A percentile compares a stretch with the other conserved stretches of the same genome.
Conservation (phyloP, 495 filamentous ascomycete genomes). For the Geopyxis carbonaria region DNA sequence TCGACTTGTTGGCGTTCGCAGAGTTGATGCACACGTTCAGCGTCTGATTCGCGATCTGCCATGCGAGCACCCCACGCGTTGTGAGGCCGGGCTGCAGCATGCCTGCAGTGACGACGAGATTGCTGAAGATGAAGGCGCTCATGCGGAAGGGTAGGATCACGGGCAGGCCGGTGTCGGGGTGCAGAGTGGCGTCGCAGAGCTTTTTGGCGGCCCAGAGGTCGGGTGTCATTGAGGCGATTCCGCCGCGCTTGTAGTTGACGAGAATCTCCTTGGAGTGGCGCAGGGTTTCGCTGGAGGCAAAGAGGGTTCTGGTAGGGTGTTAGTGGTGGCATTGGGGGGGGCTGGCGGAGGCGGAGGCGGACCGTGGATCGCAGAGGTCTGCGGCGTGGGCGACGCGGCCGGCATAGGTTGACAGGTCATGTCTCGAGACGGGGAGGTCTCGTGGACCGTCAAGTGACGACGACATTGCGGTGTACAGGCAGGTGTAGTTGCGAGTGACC, state of each 20-base stretch:
- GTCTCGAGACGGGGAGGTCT: slow-evolving; percentile 74
- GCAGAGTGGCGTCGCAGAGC: slow-evolving; percentile 84
- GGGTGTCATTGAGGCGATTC: slow-evolving; percentile 61
- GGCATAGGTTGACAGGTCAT: slow-evolving; percentile 86
- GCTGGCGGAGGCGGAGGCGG: slow-evolving; percentile 17
- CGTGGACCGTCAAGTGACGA: slow-evolving; percentile 72
- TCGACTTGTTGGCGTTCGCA: slow-evolving; percentile 93
- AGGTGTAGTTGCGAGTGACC: too few relatives aligned
- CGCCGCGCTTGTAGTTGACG: slow-evolving; percentile 62
- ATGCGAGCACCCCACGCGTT: slow-evolving; percentile 76
- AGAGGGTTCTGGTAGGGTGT: slow-evolving; percentile 13
- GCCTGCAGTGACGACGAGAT: slow-evolving; percentile 88
- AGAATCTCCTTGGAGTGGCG: slow-evolving; percentile 68
- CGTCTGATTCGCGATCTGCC: slow-evolving; percentile 94
- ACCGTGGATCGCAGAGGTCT: slow-evolving; percentile 90
- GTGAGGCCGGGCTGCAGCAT: slow-evolving; percentile 79
- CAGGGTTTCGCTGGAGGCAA: slow-evolving; percentile 29
- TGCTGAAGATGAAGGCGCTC: slow-evolving; percentile 88
- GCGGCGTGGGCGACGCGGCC: slow-evolving; percentile 82
- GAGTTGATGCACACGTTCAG: slow-evolving; percentile 96
- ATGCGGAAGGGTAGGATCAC: slow-evolving; percentile 93
- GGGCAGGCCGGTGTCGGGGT: slow-evolving; percentile 83
- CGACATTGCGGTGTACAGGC: slow-evolving; percentile 93
- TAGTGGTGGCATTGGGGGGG: slow-evolving; percentile 4
- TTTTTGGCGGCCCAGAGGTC: slow-evolving; percentile 94